phyloP scores from a whole-genome alignment of 2,329 filamentous ascomycete genomes.

The Leptoxyphium fumago region DNA sequence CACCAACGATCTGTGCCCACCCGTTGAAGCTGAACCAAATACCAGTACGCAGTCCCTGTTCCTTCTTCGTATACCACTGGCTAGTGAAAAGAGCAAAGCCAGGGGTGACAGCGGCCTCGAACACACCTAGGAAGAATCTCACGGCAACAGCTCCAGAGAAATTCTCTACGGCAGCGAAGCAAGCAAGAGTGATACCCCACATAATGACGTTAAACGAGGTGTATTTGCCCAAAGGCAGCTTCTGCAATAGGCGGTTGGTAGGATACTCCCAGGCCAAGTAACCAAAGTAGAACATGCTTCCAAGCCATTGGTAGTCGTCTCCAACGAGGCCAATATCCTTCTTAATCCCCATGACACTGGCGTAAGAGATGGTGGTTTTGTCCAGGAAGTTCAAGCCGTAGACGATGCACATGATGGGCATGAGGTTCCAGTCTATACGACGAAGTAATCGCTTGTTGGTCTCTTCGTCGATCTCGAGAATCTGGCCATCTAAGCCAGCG shows the following conservation, averaged over 20 bases:
- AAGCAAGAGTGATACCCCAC: constrained; percentile 47
- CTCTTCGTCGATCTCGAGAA: constrained; percentile 39
- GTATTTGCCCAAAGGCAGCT: constrained; percentile 51
- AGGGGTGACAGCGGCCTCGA: constrained; percentile 54
- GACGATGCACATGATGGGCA: constrained; percentile 42
- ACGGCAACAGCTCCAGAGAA: constrained; percentile 49
- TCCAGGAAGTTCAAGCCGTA: constrained; percentile 49
- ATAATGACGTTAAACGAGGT: constrained; percentile 48
- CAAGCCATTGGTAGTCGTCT: constrained; percentile 36
- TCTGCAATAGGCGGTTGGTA: constrained; percentile 48
- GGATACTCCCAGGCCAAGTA: constrained; percentile 51
- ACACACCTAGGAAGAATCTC: constrained; percentile 53
- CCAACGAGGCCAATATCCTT: constrained; percentile 32
- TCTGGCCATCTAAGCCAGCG: constrained; percentile 32
- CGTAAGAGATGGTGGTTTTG: constrained; percentile 42
- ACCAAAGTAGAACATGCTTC: constrained; percentile 37
- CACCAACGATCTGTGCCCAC: constrained; percentile 48
- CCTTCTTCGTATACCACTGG: constrained; percentile 58
- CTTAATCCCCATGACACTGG: constrained; percentile 35
- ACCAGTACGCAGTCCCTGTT: constrained; percentile 47
- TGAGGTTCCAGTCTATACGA: constrained; percentile 47
- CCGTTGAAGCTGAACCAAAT: constrained; percentile 60
- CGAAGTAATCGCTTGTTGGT: constrained; percentile 45
- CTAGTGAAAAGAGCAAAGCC: constrained; percentile 54
- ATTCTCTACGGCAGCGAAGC: constrained; percentile 47